Evolutionary conservation across 2,329 filamentous ascomycete genomes (phyloP).

Genomic region (Penicillium hesseltinei): DNA sequence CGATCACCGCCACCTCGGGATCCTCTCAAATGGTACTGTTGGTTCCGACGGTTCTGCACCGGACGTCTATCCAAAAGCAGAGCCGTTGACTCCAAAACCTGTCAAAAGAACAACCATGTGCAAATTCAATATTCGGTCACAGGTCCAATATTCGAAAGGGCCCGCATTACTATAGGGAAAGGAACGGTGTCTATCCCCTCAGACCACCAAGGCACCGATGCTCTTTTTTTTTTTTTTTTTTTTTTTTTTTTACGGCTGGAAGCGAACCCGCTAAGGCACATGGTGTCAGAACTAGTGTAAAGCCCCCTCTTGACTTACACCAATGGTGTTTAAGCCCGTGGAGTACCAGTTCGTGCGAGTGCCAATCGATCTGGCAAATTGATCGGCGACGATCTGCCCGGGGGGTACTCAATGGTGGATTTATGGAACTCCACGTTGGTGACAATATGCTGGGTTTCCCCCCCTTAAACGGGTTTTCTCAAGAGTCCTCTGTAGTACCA

Average conservation of each 20-base stretch:
- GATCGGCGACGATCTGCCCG: slow-evolving; percentile 25
- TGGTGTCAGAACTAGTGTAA: slow-evolving; percentile 19
- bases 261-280: slow-evolving; percentile 16
- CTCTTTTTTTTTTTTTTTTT: background rate
- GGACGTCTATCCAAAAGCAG: slow-evolving; percentile 15
- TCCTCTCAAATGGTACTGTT: background rate
- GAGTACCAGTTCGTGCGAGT: slow-evolving; percentile 21
- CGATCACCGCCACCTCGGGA: slow-evolving; percentile 17
- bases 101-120: background rate
- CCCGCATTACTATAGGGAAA: background rate
- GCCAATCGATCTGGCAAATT: slow-evolving; percentile 23
- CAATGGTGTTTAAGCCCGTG: slow-evolving; percentile 17
- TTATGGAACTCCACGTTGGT: slow-evolving; percentile 6
- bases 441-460: background rate
- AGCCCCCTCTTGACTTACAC: slow-evolving; percentile 13
- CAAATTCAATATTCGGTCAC: background rate
- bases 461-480: background rate
- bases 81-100: slow-evolving; percentile 9
- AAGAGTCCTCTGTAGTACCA: background rate
- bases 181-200: background rate
- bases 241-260: background rate
- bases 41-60: slow-evolving; percentile 1
- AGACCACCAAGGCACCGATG: slow-evolving; percentile 2
- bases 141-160: background rate
- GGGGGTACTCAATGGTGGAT: slow-evolving; percentile 29